Conservation (phyloP, 1,284 basidiomycete genomes). For the Bondarzewia mesenterica region DNA sequence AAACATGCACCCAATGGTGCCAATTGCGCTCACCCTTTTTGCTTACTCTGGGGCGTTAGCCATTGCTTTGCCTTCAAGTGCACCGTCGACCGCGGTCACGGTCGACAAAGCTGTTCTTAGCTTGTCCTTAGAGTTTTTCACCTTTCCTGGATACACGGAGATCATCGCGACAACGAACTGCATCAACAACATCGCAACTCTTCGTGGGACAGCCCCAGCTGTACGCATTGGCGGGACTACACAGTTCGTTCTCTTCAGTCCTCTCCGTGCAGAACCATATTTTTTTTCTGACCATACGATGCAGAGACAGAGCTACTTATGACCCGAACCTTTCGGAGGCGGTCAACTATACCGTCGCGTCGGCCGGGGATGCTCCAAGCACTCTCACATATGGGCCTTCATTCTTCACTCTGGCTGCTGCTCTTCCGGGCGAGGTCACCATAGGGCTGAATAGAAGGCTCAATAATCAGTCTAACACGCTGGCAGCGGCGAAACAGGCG, state of each 20-base stretch:
- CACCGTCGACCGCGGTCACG: conserved; percentile 21
- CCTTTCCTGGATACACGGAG: conserved; percentile 31
- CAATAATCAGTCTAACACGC: conserved; percentile 30
- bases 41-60: no score
- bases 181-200: conserved; percentile 25
- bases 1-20: no score
- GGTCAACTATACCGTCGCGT: conserved; percentile 32
- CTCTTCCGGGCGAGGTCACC: conserved; percentile 28
- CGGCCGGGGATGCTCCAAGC: conserved; percentile 28
- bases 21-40: no score
- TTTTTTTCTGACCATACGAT: no score
- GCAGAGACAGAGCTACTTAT: conserved; percentile 34
- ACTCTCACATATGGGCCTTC: conserved; percentile 33
- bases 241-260: conserved; percentile 16
- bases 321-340: conserved; percentile 23
- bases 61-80: conserved; percentile 21
- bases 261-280: background rate
- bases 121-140: conserved; percentile 34
- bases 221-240: conserved; percentile 36
- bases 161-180: conserved; percentile 29
- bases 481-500: conserved; percentile 27
- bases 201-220: conserved; percentile 29
- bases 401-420: conserved; percentile 29
- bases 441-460: conserved; percentile 34
- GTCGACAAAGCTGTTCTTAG: conserved; percentile 29